A percentile compares a stretch with the other conserved stretches of the same genome.
These are phyloP conservation scores for Lentinula detonsa DNA, from an alignment of 768 basidiomycete genomes.

Conservation along the genomic window DNA sequence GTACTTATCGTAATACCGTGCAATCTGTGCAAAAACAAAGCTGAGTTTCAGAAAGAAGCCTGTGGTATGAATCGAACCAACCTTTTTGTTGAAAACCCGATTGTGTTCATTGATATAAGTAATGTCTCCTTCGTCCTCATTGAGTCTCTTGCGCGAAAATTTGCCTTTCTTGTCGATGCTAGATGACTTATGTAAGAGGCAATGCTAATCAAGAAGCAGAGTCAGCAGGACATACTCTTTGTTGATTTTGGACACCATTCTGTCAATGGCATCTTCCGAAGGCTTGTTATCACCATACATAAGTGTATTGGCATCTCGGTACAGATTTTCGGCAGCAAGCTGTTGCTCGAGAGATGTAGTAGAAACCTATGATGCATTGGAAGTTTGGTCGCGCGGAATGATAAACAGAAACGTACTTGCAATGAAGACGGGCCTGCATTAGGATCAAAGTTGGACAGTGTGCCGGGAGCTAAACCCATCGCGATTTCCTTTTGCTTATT, in stretches of 20 bases:
- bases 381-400: conserved; percentile 8
- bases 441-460: conserved; percentile 57
- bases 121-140: conserved; percentile 93
- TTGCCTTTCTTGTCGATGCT: conserved; percentile 89
- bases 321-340: conserved; percentile 73
- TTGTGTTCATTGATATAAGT: conserved; percentile 99
- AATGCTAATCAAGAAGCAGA: neutral
- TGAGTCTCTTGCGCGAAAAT: conserved; percentile 79
- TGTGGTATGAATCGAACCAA: conserved; percentile 16
- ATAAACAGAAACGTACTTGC: conserved; percentile 22
- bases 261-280: conserved; percentile 90
- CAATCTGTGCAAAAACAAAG: neutral
- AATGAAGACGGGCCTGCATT: conserved; percentile 30
- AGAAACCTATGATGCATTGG: conserved; percentile 29
- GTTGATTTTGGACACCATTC: conserved; percentile 88
- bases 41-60: neutral
- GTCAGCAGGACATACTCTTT: conserved; percentile 61
- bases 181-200: conserved; percentile 7
- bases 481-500: conserved; percentile 87
- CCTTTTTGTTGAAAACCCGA: conserved; percentile 98
- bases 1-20: conserved; percentile 75
- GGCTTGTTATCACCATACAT: conserved; percentile 96
- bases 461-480: conserved; percentile 66
- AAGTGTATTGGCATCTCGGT: conserved; percentile 89
- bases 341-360: conserved; percentile 58